Base-by-base conservation (phyloP, 176 grass and related monocot species). In the Phoenix dactylifera region DNA sequence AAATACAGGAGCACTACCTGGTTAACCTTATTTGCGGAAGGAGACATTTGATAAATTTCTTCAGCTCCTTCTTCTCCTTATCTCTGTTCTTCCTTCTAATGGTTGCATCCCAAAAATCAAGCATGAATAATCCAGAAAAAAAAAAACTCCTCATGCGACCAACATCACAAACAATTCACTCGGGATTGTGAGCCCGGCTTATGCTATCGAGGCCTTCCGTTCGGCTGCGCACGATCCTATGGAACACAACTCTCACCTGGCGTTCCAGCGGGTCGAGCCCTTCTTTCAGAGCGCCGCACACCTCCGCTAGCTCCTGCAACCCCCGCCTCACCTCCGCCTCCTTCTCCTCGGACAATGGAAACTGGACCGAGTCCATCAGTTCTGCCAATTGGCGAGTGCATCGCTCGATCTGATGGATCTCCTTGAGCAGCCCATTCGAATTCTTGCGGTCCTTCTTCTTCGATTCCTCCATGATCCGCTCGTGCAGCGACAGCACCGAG, bases 391-490 rank as follows among this genome's bases (percentile, higher is more conserved):
- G 70, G 53, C 88, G 83, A 2, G 81, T 83, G 57, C 72, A 82
- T 6, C 75, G 72, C 77, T 98, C 94, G 4, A 86, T 98, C 66
- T 89, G 81, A 58, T 82, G 74, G 53, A 98, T 98, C 84, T 98
- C 93, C 76, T 73, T 89, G 51, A 98, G 75, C 70, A 92, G 63
- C 3, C 88, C 88, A 19, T 70, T 83, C 1, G 85, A 85, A 57
- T 82, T 77, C 79, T 86, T 92, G 57, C 71, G 80, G 1, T 98
- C 93, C 81, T 87, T 98, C 70, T 59, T 85, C 79, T 92, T 98
- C 62, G 81, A 98, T 71, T 98, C 93, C 0, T 98, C 88, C 5
- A 98, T 26, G 44, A 98, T 82, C 18, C 74, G 79, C 0, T 98
- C 93, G 55, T 85, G 85, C 26, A 92, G 73, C 3, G 81, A 48